Base-by-base conservation (phyloP, 148 eudicot genomes). In the Rhododendron kiyosumense region DNA sequence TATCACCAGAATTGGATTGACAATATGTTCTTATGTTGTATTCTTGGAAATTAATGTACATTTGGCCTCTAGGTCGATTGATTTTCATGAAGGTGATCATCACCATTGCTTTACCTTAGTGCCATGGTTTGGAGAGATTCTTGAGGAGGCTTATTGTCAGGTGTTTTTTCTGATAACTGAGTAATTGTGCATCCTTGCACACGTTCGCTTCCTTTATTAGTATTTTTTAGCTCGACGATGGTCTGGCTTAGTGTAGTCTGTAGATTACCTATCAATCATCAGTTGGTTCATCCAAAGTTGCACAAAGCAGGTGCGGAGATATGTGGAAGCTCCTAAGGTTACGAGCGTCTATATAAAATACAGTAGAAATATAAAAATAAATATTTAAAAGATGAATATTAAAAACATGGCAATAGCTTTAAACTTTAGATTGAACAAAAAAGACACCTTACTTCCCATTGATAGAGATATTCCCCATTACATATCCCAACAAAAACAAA, bases 11-110 rank as follows among this genome's bases (percentile, higher is more conserved):
- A 20, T 12, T 36, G 73, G 32, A 61, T 34, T 38, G 46, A 81
- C 38, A 80, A 30, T 80, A 48, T 28, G 24, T 17, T 54, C 69
- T 54, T 24, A 32, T 81, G 83, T 81, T 81, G 83, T 81, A 57
- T 22, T 81, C 38, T 14, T 81, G 63, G 13, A 59, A 24, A 26
- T 34, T 59, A 17, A 34, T 20, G 59, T 81, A 28, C 24, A 6
- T 22, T 51, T 32, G 36, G 22, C 38, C 36, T 48, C 28, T 61
- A 48, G 34, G 61, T 26, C 20, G 14, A 28, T n/a, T 4, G 67
- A 30, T 18, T 17, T 81, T 81, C 15, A 49, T 36, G 67, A 81
- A 54, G 83, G 45, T 52, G 45, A 51, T 24, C 13, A 63, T 1
- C 71, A 15, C 61, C 17, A 63, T 8, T 63, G 3, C 12, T 63